Evolutionary conservation across 2,329 filamentous ascomycete genomes (phyloP).

Genomic region (Pseudocercospora vitis): DNA sequence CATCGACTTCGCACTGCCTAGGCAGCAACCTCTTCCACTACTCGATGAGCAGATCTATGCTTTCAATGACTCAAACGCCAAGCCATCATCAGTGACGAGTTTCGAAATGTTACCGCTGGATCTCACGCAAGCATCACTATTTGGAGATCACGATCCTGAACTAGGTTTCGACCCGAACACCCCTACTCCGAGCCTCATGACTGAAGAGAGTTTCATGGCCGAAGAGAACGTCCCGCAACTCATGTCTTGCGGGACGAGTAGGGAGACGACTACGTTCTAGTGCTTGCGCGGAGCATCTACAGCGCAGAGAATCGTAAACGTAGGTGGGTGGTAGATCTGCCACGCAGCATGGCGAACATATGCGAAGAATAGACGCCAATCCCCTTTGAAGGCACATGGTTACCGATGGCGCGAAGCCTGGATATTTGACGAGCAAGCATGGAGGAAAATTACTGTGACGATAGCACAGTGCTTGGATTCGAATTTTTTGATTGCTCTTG

Average conservation of each 20-base stretch:
- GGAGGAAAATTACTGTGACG: too few species aligned
- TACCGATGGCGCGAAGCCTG: too few species aligned
- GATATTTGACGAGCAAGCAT: too few species aligned
- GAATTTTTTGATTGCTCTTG: not conserved
- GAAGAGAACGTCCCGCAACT: conserved; percentile 24
- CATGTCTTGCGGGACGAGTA: conserved; percentile 19
- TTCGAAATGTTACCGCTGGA: conserved; percentile 22
- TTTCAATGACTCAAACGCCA: conserved; percentile 11
- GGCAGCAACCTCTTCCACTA: not conserved
- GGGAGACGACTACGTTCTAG: conserved; percentile 24
- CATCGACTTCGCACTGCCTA: not conserved
- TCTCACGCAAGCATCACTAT: conserved; percentile 17
- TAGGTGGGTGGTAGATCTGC: not conserved
- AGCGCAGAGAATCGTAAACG: too few species aligned
- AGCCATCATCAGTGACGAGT: conserved; percentile 8
- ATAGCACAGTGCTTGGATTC: not conserved
- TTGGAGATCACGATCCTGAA: conserved; percentile 25
- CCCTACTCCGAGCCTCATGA: conserved; percentile 33
- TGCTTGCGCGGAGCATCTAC: not conserved
- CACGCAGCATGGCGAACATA: not conserved
- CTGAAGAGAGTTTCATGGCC: conserved; percentile 33
- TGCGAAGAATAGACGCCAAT: not conserved
- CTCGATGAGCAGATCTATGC: conserved; percentile 8
- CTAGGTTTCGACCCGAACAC: conserved; percentile 26
- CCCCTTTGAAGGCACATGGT: too few species aligned